Conservation (phyloP, 2,329 filamentous ascomycete species). For the Botrytis sinoallii region DNA sequence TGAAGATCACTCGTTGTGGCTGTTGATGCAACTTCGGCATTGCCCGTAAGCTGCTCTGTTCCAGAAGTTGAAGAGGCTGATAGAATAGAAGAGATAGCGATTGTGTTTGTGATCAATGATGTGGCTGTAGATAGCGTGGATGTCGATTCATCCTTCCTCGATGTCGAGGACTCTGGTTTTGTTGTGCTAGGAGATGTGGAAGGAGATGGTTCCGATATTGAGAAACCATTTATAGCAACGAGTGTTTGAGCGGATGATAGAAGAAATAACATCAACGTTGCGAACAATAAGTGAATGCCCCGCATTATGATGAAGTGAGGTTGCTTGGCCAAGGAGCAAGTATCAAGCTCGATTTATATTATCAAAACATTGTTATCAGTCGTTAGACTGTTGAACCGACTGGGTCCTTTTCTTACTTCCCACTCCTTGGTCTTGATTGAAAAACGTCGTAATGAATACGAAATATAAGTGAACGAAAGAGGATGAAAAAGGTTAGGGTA, state of each 20-base stretch:
- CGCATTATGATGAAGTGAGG: slow-evolving; percentile 22
- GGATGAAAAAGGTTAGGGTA: slow-evolving; percentile 38
- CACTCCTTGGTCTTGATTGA: slow-evolving; percentile 28
- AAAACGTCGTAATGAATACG: slow-evolving; percentile 32
- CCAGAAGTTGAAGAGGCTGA: slow-evolving; percentile 12
- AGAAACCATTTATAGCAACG: slow-evolving; percentile 11
- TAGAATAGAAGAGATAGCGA: slow-evolving; percentile 26
- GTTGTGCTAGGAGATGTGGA: not conserved
- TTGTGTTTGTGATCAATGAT: slow-evolving; percentile 23
- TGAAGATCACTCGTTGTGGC: slow-evolving; percentile 21
- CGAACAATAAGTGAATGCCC: slow-evolving; percentile 20
- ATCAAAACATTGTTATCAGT: slow-evolving; percentile 18
- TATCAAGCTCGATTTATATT: slow-evolving; percentile 15
- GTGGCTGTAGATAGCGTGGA: slow-evolving; percentile 20
- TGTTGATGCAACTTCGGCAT: slow-evolving; percentile 13
- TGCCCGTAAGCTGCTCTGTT: slow-evolving; percentile 1
- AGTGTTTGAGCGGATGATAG: slow-evolving; percentile 18
- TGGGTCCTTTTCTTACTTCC: slow-evolving; percentile 12
- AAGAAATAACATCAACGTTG: slow-evolving; percentile 17
- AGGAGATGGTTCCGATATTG: slow-evolving; percentile 2
- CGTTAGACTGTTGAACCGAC: slow-evolving; percentile 12
- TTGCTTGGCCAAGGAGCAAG: slow-evolving; percentile 7
- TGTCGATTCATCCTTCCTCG: slow-evolving; percentile 18
- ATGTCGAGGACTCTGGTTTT: not conserved
- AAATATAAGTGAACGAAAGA: slow-evolving; percentile 37